Conservation (phyloP, 2,329 filamentous ascomycete species). For the Curvularia lunata region DNA sequence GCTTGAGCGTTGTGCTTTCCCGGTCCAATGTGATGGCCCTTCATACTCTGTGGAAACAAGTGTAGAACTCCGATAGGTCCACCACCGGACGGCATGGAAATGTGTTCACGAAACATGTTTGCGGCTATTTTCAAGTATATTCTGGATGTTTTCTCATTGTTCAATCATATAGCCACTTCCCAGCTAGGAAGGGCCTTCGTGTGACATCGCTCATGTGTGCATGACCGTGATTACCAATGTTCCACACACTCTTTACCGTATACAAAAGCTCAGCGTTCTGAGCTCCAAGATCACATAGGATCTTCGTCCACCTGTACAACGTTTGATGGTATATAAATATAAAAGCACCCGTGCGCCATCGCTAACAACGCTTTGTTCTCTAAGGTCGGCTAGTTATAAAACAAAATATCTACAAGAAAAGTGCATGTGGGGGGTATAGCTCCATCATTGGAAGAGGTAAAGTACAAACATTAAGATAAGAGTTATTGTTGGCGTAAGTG, state of each 20-base stretch:
- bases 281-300: constrained; percentile 12
- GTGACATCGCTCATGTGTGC: not conserved
- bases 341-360: constrained; percentile 41
- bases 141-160: constrained; percentile 9
- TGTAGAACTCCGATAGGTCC: constrained; percentile 12
- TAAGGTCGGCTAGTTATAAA: constrained; percentile 26
- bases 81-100: not conserved
- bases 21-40: constrained; percentile 19
- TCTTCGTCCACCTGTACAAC: constrained; percentile 14
- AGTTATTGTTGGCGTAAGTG: constrained; percentile 40
- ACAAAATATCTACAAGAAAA: constrained; percentile 31
- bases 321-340: constrained; percentile 7
- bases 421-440: constrained; percentile 17
- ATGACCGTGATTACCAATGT: constrained; percentile 2
- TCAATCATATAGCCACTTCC: constrained; percentile 9
- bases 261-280: constrained; percentile 11
- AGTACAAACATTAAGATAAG: constrained; percentile 46
- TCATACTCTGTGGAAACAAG: constrained; percentile 6
- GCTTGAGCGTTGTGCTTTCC: constrained; percentile 22
- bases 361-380: constrained; percentile 42
- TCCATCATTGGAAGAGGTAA: constrained; percentile 40
- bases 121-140: constrained; percentile 2
- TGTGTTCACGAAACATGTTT: constrained; percentile 13
- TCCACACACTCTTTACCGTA: not conserved
- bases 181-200: not conserved